Evolutionary conservation across 2,329 filamentous ascomycete species (phyloP).

Genomic region (Xylaria hypoxylon): DNA sequence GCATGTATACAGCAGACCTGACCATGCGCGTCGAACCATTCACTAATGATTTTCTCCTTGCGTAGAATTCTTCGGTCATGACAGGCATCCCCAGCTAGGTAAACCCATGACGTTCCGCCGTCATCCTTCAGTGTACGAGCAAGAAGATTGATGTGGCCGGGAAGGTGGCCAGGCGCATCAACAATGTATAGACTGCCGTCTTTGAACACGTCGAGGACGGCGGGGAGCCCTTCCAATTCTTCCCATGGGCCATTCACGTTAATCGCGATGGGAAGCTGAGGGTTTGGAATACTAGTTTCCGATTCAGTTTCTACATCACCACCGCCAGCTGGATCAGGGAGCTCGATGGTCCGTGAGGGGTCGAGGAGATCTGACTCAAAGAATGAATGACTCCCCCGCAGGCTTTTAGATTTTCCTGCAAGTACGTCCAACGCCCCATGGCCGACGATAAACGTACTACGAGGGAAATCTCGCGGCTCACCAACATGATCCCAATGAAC

Average conservation of each 20-base stretch:
- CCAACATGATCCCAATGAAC: conserved; percentile 37
- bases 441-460: conserved; percentile 24
- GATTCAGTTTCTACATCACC: background rate
- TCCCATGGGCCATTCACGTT: conserved; percentile 23
- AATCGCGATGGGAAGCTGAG: background rate
- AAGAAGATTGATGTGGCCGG: conserved; percentile 61
- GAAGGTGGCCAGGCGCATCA: conserved; percentile 61
- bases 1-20: conserved; percentile 61
- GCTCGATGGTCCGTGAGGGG: conserved; percentile 22
- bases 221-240: conserved; percentile 19
- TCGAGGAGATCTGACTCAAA: conserved; percentile 31
- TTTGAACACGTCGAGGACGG: conserved; percentile 54
- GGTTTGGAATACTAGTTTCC: background rate
- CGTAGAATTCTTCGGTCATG: conserved; percentile 61
- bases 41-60: conserved; percentile 61
- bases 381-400: conserved; percentile 33
- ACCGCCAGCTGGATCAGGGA: background rate
- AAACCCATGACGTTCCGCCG: conserved; percentile 53
- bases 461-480: conserved; percentile 29
- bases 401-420: conserved; percentile 13
- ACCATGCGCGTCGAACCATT: conserved; percentile 59
- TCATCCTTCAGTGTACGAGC: conserved; percentile 45
- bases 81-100: conserved; percentile 62
- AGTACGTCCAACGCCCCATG: conserved; percentile 30
- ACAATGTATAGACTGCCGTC: conserved; percentile 60